Evolutionary conservation across 2,329 filamentous ascomycete species (phyloP), one percentile per base, ranked within the genome.

Genomic region (Penicillium sp.): DNA sequence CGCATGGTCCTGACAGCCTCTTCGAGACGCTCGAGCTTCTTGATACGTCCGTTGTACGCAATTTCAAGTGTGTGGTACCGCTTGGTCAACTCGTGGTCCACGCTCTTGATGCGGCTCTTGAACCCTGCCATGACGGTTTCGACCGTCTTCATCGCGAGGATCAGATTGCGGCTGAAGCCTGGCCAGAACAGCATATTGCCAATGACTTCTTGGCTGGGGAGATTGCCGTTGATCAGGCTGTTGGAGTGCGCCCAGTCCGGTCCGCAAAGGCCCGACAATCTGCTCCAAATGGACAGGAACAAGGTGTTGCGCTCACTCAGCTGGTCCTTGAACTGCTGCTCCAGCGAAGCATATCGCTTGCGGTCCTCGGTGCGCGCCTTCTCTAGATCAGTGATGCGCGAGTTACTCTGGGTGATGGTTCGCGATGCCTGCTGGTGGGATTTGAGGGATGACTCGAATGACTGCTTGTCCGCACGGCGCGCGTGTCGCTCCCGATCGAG

Each of bases 211-310:
- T 95, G 81, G 11, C 89, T 91, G 0, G 92, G 91, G 6, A 96
- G 77, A 56, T 93, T 90, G 18, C 92, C 91, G 66, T 94, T 93
- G 68, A 97, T 90, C 22, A 96, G 84, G 53, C 88, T 89, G 72
- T 97, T 92, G 66, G 88, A 86, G 71, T 96, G 90, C 4, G 90
- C 86, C 93, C 94, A 99, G 68, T 97, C 94, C 0, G 86, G 83
- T 10, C 94, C 94, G 66, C 94, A 97, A 42, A 97, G 82, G 0
- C 85, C 82, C 3, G 91, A 92, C 8, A 99, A 82, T 43, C 90
- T 85, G 59, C 93, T 93, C 94, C 94, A 99, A 5, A 97, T 79
- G n/a, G 86, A 83, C 21, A 97, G 83, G 16, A 97, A 82, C 49
- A 99, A 80, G 56, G 90, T 89, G 75, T 97, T 97, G 52, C 94